Evolutionary conservation across 164 flowering plant genomes (phyloP).

Genomic region (Buxus sempervirens): DNA sequence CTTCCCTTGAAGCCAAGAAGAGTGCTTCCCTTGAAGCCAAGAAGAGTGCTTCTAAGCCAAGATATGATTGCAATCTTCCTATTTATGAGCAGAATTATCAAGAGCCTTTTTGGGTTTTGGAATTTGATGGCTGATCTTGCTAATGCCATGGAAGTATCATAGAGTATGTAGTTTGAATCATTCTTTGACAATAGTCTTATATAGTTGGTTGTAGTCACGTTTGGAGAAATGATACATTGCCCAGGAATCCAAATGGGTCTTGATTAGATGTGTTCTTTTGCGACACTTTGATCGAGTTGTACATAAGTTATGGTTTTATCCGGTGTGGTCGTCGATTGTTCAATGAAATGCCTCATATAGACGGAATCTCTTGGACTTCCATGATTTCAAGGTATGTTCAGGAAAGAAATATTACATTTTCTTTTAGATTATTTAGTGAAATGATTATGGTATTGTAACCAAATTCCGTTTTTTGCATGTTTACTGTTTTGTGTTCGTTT

Average conservation of each 20-base stretch:
- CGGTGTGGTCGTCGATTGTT: slow-evolving; percentile 35
- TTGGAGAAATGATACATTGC: slow-evolving; percentile 41
- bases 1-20: no score
- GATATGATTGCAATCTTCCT: no score
- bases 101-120: no score
- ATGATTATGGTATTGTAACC: slow-evolving; percentile 41
- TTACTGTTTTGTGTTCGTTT: no score
- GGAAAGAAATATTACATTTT: slow-evolving; percentile 16
- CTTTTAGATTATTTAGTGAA: slow-evolving; percentile 33
- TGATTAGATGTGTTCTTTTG: slow-evolving; percentile 46
- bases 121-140: no score
- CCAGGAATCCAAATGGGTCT: slow-evolving; percentile 51
- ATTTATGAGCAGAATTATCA: no score
- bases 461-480: slow-evolving; percentile 53
- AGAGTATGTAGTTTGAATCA: no score
- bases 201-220: no score
- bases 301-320: slow-evolving; percentile 27
- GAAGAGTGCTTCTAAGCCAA: no score
- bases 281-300: slow-evolving; percentile 51
- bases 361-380: slow-evolving; percentile 64
- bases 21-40: no score
- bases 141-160: no score
- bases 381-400: slow-evolving; percentile 44
- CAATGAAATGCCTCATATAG: slow-evolving; percentile 48
- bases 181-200: no score